Evolutionary conservation across 2,329 filamentous ascomycete species (phyloP), one percentile per base, ranked within the genome.

Genomic region (Canariomyces notabilis): DNA sequence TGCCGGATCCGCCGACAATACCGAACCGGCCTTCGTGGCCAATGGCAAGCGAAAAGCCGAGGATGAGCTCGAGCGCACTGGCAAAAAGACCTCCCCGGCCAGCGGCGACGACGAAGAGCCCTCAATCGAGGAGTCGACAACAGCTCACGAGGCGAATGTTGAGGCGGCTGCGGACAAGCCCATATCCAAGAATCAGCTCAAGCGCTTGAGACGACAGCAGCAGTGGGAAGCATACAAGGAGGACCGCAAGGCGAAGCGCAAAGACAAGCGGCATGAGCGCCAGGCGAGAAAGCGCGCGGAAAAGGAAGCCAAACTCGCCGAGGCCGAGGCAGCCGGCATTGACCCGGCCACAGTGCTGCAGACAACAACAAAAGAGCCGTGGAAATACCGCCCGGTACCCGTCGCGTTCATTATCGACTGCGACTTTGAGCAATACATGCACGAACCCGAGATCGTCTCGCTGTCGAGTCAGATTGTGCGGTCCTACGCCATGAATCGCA

Each of bases 391-490:
- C 37, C 39, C 81, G 46, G 76, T 94, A 0, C 89, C 90, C 2
- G 70, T 97, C 18, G 80, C 87, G 0, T 71, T 98, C 55, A 74
- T 98, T 49, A 71, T 98, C 52, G 93, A 98, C 69, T 97, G 91
- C 67, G 82, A 87, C 55, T 98, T 94, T 63, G 90, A 98, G 64
- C 74, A 86, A 34, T 78, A 90, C 61, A 98, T 98, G 93, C 76
- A 75, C 41, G 86, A 91, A 31, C 85, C 86, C 57, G 93, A 98
- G 67, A 73, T 87, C 22, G 82, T 90, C 45, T 95, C 89, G 4
- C 75, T 98, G 11, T 80, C 80, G 1, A 80, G 82, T 47, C 93
- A 98, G 66, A 75, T 98, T 51, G 95, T 89, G 7, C 75, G 93
- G 46, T 85, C 79, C 48, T 98, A 98, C 67, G 89, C 89, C 16